Evolutionary conservation across 352 stramenopile species (phyloP).

Genomic region (Phytophthora citricola): DNA sequence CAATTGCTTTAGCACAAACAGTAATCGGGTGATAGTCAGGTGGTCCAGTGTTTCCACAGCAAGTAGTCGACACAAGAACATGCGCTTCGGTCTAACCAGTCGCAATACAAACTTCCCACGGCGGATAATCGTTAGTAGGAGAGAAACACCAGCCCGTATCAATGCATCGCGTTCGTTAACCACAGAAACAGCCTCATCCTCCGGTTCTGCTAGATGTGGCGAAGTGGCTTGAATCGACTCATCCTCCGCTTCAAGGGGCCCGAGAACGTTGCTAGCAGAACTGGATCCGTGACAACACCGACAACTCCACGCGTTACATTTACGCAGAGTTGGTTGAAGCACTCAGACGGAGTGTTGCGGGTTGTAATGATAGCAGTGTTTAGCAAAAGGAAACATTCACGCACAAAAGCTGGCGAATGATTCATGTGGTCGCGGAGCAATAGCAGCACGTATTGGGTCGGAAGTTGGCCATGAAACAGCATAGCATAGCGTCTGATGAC

Average conservation of each 20-base stretch:
- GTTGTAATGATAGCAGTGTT: slow-evolving; percentile 79
- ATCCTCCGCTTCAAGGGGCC: slow-evolving; percentile 25
- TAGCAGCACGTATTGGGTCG: slow-evolving; percentile 51
- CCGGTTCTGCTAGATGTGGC: slow-evolving; percentile 41
- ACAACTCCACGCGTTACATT: slow-evolving; percentile 59
- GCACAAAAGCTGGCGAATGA: slow-evolving; percentile 66
- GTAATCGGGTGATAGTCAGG: slow-evolving; percentile 67
- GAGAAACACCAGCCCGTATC: slow-evolving; percentile 68
- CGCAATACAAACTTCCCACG: slow-evolving; percentile 76
- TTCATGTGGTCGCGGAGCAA: slow-evolving; percentile 64
- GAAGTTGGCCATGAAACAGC: slow-evolving; percentile 80
- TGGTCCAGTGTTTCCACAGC: slow-evolving; percentile 79
- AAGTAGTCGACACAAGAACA: slow-evolving; percentile 78
- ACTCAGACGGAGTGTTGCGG: slow-evolving; percentile 65
- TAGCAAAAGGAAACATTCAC: slow-evolving; percentile 80
- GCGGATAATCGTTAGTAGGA: slow-evolving; percentile 73
- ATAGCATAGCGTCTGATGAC: slow-evolving; percentile 81
- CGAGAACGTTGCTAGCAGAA: slow-evolving; percentile 61
- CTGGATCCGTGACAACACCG: slow-evolving; percentile 63
- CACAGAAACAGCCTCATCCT: slow-evolving; percentile 67
- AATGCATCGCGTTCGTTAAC: slow-evolving; percentile 72
- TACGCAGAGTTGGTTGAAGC: slow-evolving; percentile 61
- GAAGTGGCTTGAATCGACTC: slow-evolving; percentile 40
- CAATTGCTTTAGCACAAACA: slow-evolving; percentile 75
- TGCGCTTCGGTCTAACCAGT: slow-evolving; percentile 68